Evolutionary conservation across 495 filamentous ascomycete species (phyloP), one percentile per base, ranked within the genome.

Genomic region (Penicillium dipodomyicola): DNA sequence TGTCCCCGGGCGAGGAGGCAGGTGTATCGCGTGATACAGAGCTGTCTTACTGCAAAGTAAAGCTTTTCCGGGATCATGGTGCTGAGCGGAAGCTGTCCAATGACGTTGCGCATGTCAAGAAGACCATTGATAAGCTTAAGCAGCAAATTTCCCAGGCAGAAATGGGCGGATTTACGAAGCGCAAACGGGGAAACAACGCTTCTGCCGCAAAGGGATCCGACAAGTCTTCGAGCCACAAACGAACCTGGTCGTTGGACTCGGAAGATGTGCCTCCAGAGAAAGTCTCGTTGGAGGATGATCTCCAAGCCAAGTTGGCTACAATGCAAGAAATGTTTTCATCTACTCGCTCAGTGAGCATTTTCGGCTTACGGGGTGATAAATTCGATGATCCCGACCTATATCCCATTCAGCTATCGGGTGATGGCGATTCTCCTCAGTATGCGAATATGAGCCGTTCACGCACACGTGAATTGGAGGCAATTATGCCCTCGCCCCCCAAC

Each of bases 291-390:
- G 94, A 96, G 67, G 95, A 97, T 59, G 95, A 97, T 67, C 75
- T 97, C 7, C 89, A 96, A 57, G 77, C 83, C 57, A 96, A 96
- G 70, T 77, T 97, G 17, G 82, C 85, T 45, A 87, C 84, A 27
- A 81, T 95, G 65, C 89, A 96, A 67, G 93, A 95, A 62, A 97
- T 97, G 94, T 96, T 97, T 68, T 91, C 88, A 11, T 96, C 91
- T 45, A 96, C 91, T 3, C 82, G 90, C 12, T 86, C 91, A 3
- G 84, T 92, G 23, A 97, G 92, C 70, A 77, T 93, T 11, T 77
- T 98, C 22, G 90, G 88, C 62, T 82, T 98, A 15, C 84, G 85
- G 40, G 95, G 92, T 48, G 87, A 89, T 3, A 89, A 91, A 22
- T 71, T 82, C 14, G 94, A 98, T 65, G 94, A 98, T 64, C 91